A percentile compares a stretch with the other conserved stretches of the same genome.
These are phyloP conservation scores for Ormosia emarginata DNA, from an alignment of 306 rosid genomes.

Conservation along the genomic window DNA sequence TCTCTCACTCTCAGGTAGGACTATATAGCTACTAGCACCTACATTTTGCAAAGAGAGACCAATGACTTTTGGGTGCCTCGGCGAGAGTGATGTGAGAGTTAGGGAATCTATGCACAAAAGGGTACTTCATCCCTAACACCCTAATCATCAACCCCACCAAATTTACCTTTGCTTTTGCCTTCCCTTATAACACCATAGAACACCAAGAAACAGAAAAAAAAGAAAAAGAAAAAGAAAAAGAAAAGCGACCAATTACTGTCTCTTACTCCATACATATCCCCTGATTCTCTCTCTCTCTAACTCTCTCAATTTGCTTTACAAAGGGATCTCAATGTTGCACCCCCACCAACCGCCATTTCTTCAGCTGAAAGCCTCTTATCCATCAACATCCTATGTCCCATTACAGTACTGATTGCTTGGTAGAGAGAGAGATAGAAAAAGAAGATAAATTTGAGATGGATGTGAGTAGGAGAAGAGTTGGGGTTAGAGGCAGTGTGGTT, in stretches of 20 bases:
- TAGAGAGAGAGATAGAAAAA: background rate
- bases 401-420: conserved; percentile 15
- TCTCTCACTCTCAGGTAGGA: too few relatives aligned
- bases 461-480: conserved; percentile 42
- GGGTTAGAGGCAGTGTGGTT: conserved; percentile 40
- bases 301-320: conserved; percentile 17
- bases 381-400: conserved; percentile 28
- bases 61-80: background rate
- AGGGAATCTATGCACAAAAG: background rate
- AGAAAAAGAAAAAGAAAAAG: background rate
- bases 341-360: conserved; percentile 59
- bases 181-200: background rate
- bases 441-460: conserved; percentile 38
- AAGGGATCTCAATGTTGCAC: conserved; percentile 32
- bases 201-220: background rate
- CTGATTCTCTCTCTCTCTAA: conserved; percentile 15
- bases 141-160: conserved; percentile 38
- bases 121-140: conserved; percentile 15
- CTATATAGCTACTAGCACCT: too few relatives aligned
- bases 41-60: background rate
- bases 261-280: conserved; percentile 17
- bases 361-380: conserved; percentile 39
- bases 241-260: background rate
- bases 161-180: conserved; percentile 13
- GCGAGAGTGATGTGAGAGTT: background rate